Evolutionary conservation across 208 protist genomes (phyloP).

Genomic region (Acanthamoeba healyi): DNA sequence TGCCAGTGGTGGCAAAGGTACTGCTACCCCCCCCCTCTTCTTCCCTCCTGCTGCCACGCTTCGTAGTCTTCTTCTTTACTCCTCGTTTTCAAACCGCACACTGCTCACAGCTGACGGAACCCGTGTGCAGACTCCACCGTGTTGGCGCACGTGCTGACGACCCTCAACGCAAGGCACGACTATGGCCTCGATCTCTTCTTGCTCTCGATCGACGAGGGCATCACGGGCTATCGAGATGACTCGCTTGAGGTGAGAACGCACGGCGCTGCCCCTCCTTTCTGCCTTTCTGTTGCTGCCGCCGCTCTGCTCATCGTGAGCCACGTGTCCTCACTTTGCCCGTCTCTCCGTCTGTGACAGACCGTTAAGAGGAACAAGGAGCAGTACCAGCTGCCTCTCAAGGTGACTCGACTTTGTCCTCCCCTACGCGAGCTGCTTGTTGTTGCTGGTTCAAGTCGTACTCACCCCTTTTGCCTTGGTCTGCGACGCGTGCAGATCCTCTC

Average conservation of each 20-base stretch:
- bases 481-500: slow-evolving; percentile 94
- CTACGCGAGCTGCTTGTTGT: no score
- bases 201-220: slow-evolving; percentile 98
- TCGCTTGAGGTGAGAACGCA: slow-evolving; percentile 94
- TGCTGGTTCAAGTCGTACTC: no score
- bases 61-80: no score
- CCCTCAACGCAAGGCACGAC: slow-evolving; percentile 94
- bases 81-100: no score
- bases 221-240: slow-evolving; percentile 95
- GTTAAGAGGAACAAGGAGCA: slow-evolving; percentile 95
- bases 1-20: slow-evolving; percentile 96
- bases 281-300: not conserved
- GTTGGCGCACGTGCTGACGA: slow-evolving; percentile 95
- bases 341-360: slow-evolving; percentile 81
- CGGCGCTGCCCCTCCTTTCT: not conserved
- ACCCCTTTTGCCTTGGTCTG: no score
- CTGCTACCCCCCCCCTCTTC: not conserved
- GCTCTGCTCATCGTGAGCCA: not conserved
- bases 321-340: not conserved
- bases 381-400: slow-evolving; percentile 95
- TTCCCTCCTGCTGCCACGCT: no score
- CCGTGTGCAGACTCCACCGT: slow-evolving; percentile 96
- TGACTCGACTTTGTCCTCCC: slow-evolving; percentile 78
- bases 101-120: no score
- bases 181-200: slow-evolving; percentile 96